Conservation (phyloP, 495 filamentous ascomycete species). For the Hypoxylon lienhwacheense region DNA sequence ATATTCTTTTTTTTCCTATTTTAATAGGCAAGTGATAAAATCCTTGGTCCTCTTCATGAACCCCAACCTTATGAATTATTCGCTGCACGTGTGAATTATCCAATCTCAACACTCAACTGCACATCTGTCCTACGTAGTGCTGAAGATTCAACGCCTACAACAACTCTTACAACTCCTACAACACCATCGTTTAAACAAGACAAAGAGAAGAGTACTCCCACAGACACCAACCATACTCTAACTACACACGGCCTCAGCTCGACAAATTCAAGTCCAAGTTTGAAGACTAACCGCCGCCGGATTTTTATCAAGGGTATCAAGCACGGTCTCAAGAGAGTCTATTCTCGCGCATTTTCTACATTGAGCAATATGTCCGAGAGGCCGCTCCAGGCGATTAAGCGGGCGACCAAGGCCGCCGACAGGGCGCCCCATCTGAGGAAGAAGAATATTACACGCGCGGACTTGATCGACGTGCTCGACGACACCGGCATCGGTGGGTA, state of each 20-base stretch:
- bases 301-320: background rate
- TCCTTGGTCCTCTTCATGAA: slow-evolving; percentile 11
- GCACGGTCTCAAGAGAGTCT: background rate
- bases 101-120: background rate
- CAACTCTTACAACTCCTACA: too few relatives aligned
- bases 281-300: too few relatives aligned
- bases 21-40: slow-evolving; percentile 13
- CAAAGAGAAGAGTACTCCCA: too few relatives aligned
- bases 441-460: slow-evolving; percentile 66
- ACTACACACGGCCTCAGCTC: too few relatives aligned
- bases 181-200: too few relatives aligned
- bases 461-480: slow-evolving; percentile 82
- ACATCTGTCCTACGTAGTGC: too few relatives aligned
- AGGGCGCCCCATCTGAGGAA: slow-evolving; percentile 63
- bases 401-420: slow-evolving; percentile 61
- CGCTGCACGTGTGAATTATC: background rate
- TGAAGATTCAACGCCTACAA: too few relatives aligned
- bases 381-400: slow-evolving; percentile 63
- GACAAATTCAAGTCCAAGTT: too few relatives aligned
- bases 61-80: slow-evolving; percentile 4
- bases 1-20: too few relatives aligned
- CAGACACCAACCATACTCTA: too few relatives aligned
- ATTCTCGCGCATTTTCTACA: background rate
- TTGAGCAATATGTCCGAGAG: slow-evolving; percentile 63
- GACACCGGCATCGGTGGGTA: slow-evolving; percentile 52